A percentile compares a stretch with the other conserved stretches of the same genome.
These are phyloP conservation scores for Monosporascus cannonballus DNA, from an alignment of 2,329 filamentous ascomycete species.

Conservation along the genomic window DNA sequence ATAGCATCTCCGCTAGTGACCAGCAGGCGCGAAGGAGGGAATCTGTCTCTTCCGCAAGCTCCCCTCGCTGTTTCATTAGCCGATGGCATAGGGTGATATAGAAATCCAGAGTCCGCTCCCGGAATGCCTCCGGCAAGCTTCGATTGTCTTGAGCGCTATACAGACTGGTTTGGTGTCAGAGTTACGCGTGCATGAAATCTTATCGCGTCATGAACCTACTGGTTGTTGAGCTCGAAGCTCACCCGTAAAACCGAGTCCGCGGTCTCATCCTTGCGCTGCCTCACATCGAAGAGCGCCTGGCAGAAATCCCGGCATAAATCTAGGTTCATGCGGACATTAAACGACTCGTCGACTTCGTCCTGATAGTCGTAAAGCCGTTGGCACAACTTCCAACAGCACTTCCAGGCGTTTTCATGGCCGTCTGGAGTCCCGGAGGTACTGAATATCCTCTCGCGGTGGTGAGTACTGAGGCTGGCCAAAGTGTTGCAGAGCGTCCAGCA, in stretches of 20 bases:
- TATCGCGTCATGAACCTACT: conserved; percentile 41
- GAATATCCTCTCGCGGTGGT: conserved; percentile 74
- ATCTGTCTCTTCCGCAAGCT: conserved; percentile 75
- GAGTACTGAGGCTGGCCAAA: conserved; percentile 75
- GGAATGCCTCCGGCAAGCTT: conserved; percentile 76
- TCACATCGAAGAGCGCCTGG: conserved; percentile 82
- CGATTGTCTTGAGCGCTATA: conserved; percentile 83
- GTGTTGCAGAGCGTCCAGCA: conserved; percentile 96
- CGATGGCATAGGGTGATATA: conserved; percentile 91
- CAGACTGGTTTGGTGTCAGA: conserved; percentile 41
- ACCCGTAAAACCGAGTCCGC: conserved; percentile 84
- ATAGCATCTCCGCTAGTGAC: conserved; percentile 87
- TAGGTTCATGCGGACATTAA: conserved; percentile 66
- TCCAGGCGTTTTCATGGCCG: conserved; percentile 84
- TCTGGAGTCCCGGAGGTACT: conserved; percentile 67
- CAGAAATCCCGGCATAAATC: conserved; percentile 90
- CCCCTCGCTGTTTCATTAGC: conserved; percentile 87
- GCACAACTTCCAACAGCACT: conserved; percentile 88
- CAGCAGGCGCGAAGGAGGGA: conserved; percentile 80
- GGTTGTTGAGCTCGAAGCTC: conserved; percentile 92
- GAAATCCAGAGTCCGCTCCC: conserved; percentile 86
- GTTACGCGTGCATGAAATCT: neutral
- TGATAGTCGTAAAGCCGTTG: conserved; percentile 80
- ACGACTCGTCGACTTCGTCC: conserved; percentile 61
- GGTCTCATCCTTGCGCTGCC: conserved; percentile 69